phyloP scores from a whole-genome alignment of 2,329 filamentous ascomycete species.

The Plectosphaerella sp. region DNA sequence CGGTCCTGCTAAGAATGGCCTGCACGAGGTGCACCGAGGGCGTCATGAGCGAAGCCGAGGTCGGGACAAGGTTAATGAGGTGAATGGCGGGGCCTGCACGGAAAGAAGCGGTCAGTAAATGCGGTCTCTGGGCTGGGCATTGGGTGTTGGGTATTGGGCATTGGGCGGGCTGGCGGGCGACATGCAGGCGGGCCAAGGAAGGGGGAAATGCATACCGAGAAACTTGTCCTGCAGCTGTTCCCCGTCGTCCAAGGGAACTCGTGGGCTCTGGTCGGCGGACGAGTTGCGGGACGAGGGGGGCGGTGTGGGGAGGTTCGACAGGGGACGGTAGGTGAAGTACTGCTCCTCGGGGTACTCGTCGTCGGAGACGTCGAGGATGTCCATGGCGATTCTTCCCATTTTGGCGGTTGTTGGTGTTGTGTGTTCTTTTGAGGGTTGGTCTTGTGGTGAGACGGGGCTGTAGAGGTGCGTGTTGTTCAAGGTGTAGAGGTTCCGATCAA shows the following conservation, averaged over 20 bases:
- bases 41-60: conserved; percentile 54
- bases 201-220: conserved; percentile 25
- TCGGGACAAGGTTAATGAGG: conserved; percentile 62
- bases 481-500: conserved; percentile 5
- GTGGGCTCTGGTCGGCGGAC: conserved; percentile 37
- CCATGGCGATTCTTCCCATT: conserved; percentile 12
- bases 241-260: conserved; percentile 36
- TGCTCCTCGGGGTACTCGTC: conserved; percentile 46
- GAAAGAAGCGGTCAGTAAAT: conserved; percentile 3
- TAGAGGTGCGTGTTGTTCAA: background rate
- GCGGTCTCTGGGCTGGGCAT: background rate
- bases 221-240: conserved; percentile 34
- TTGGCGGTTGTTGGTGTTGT: background rate
- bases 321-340: conserved; percentile 62
- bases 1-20: conserved; percentile 52
- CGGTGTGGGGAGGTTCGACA: conserved; percentile 65
- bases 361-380: conserved; percentile 20
- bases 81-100: conserved; percentile 58
- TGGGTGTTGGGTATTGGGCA: too few species aligned
- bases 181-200: conserved; percentile 1
- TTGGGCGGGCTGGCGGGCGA: conserved; percentile 13
- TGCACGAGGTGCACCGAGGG: conserved; percentile 58
- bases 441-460: background rate
- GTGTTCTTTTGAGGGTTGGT: conserved; percentile 7
- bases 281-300: conserved; percentile 49